Evolutionary conservation across 2,329 filamentous ascomycete genomes (phyloP), one percentile per base, ranked within the genome.

Genomic region (Cryphonectria radicalis): DNA sequence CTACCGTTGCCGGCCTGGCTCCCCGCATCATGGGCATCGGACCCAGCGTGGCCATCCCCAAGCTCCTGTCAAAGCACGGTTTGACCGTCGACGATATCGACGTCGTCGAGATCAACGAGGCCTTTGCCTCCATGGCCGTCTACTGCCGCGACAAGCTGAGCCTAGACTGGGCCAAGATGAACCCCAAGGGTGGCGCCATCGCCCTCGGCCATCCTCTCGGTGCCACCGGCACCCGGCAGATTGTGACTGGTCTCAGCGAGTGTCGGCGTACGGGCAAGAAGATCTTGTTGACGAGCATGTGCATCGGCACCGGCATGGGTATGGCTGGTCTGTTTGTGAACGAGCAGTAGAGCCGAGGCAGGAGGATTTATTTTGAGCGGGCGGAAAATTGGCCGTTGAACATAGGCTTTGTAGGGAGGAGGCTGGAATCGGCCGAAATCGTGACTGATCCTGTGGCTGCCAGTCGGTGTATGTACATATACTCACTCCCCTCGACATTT

Each of bases 21-120:
- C 96, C 96, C 7, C 89, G 96, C 74, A 94, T 99, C 84, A 99
- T 99, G 96, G 96, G 95, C 74, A 97, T 98, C 76, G 93, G 93
- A 69, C 93, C 93, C 50, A 90, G 90, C 60, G 82, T 92, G 50
- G 90, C 89, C 72, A 91, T 92, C 74, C 90, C 90, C 74, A 99
- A 99, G 89, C 90, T 99, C 42, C 88, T 99, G 63, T 83, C 83
- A 78, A 91, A 96, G 84, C 90, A 92, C 87, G 90, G 92, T 82
- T 83, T 99, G 73, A 89, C 87, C 35, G 85, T 97, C 68, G 88
- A 91, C 72, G 96, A 98, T 77, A 89, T 96, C 73, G 96, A 99
- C 79, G 88, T 98, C 50, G 87, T 95, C 76, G 96, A 98, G 87
- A 84, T 99, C 79, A 99, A 99, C 85, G 96, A 99, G 87, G 96